Conservation (phyloP, 2,329 filamentous ascomycete species). For the Trichoderma sp. region DNA sequence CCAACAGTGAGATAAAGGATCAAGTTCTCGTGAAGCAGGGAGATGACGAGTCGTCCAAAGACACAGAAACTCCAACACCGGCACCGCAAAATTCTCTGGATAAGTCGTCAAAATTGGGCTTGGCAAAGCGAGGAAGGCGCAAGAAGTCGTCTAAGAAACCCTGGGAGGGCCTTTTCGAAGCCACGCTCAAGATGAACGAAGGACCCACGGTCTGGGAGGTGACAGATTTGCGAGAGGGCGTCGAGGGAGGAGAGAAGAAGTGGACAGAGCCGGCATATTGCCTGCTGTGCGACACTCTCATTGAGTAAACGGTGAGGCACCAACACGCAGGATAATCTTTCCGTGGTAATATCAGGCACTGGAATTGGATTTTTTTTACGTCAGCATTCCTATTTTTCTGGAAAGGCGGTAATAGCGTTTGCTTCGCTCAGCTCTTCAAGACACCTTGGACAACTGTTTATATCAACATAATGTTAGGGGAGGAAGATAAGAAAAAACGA, state of each 20-base stretch:
- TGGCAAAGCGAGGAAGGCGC: constrained; percentile 38
- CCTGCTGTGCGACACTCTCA: constrained; percentile 47
- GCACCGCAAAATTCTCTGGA: constrained; percentile 28
- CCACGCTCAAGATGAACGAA: constrained; percentile 45
- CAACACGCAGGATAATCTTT: not conserved
- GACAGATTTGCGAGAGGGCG: constrained; percentile 47
- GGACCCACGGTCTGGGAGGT: constrained; percentile 51
- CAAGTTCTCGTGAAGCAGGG: constrained; percentile 38
- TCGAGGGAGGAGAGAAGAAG: constrained; percentile 48
- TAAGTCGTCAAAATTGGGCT: constrained; percentile 26
- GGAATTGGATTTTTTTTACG: not conserved
- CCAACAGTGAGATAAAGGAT: constrained; percentile 45
- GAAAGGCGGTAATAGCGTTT: not conserved
- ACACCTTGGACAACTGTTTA: not conserved
- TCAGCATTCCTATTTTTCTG: not conserved
- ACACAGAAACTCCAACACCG: constrained; percentile 33
- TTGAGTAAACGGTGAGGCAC: constrained; percentile 37
- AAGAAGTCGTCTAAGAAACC: constrained; percentile 40
- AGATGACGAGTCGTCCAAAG: constrained; percentile 31
- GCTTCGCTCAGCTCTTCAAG: not conserved
- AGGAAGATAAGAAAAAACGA: not conserved
- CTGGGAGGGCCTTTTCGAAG: constrained; percentile 53
- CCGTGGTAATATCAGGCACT: not conserved
- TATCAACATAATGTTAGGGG: not conserved
- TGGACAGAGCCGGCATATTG: constrained; percentile 53